Base-by-base conservation (phyloP, 106 monocot genomes). In the Platanthera zijinensis region DNA sequence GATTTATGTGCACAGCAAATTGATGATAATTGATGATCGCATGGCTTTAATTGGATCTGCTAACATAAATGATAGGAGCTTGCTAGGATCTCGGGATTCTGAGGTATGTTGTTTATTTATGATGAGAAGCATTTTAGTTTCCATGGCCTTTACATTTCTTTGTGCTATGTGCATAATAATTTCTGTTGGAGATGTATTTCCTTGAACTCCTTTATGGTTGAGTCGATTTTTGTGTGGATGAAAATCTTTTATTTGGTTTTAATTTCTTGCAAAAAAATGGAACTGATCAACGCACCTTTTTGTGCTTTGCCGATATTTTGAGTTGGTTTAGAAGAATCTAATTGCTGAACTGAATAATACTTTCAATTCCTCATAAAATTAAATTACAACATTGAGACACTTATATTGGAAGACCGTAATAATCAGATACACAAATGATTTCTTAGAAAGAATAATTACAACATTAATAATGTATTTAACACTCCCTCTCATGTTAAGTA, bases 1-100 rank as follows among this genome's bases (percentile, higher is more conserved):
- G 97, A 84, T 99, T 45, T 99, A 99, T 84, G 97, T 99, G 5
- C 97, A 99, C 82, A 99, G 97, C 86, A 99, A 99, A 78, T 88
- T 99, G 79, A 92, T 94, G 97, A 99, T 99, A 78, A 75, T 94
- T 79, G 97, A 99, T 85, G 97, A 99, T 70, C 90, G 89, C 12
- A 81, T 79, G 52, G 83, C 82, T 57, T 86, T 99, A 85, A 84
- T 94, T 87, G 94, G 94, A 64, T 99, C 97, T 69, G 97, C 97
- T 76, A 99, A 99, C 81, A 88, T 99, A 77, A 99, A 99, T 84
- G 97, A 99, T 79, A 89, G 97, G 85, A 99, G 97, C 78, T 86
- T 99, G 78, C 75, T 99, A 78, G 97, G 97, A 78, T 99, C 94
- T 17, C 87, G 97, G 52, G 97, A 99, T 68, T 99, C 97, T 30